Evolutionary conservation across 108 stramenopile genomes (phyloP).

Genomic region (Mediolabrus comicus): DNA sequence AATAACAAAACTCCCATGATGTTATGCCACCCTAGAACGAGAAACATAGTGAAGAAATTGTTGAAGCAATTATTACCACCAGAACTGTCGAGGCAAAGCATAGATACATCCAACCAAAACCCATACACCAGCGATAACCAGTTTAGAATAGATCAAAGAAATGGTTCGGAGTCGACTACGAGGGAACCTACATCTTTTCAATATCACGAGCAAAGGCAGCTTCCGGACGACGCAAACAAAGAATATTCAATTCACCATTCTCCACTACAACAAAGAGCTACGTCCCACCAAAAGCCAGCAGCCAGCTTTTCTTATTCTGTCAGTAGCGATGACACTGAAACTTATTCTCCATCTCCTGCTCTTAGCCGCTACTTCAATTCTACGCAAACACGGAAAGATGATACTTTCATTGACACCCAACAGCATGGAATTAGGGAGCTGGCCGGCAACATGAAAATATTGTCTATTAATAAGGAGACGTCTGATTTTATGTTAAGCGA

Average conservation of each 20-base stretch:
- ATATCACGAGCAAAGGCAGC: background rate
- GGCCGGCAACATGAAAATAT: slow-evolving; percentile 12
- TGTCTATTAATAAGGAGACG: background rate
- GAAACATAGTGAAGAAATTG: slow-evolving; percentile 34
- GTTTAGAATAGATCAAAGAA: background rate
- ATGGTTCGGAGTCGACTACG: background rate
- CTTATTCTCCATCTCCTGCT: background rate
- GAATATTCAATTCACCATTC: slow-evolving; percentile 3
- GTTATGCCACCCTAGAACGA: slow-evolving; percentile 37
- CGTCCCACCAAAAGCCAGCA: background rate
- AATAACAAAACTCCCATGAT: slow-evolving; percentile 35
- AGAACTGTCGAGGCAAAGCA: background rate
- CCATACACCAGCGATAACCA: background rate
- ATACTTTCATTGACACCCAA: slow-evolving; percentile 4
- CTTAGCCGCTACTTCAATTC: background rate
- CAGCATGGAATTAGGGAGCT: slow-evolving; percentile 20
- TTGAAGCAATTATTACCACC: slow-evolving; percentile 23
- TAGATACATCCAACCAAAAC: background rate
- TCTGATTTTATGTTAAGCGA: slow-evolving; percentile 33
- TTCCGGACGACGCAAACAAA: background rate
- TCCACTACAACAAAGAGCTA: background rate
- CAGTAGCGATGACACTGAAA: background rate
- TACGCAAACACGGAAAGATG: background rate
- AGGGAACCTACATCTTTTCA: background rate
- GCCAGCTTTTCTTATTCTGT: background rate